Conservation (phyloP, 2,329 filamentous ascomycete species). For the Cladosporium sp. region DNA sequence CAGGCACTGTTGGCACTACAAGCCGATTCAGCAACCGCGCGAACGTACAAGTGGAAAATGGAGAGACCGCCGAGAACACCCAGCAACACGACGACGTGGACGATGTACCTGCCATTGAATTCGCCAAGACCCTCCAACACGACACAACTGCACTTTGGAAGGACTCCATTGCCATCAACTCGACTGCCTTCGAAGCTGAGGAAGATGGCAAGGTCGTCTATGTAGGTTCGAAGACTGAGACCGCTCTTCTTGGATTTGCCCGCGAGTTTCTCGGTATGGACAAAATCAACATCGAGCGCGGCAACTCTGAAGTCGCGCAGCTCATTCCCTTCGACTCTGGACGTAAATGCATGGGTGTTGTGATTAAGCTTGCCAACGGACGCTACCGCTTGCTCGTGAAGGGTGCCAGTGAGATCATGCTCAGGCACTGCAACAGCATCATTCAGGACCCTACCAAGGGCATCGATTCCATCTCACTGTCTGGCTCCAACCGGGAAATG, state of each 20-base stretch:
- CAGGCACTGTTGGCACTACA: conserved; percentile 64
- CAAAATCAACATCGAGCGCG: conserved; percentile 60
- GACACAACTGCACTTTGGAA: conserved; percentile 59
- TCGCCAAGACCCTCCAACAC: conserved; percentile 53
- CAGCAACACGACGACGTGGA: conserved; percentile 41
- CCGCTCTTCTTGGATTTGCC: conserved; percentile 70
- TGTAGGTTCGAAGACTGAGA: conserved; percentile 77
- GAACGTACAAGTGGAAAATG: conserved; percentile 29
- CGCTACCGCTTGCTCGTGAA: conserved; percentile 59
- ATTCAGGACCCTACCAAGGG: conserved; percentile 62
- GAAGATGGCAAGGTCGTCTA: conserved; percentile 61
- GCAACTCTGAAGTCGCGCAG: conserved; percentile 60
- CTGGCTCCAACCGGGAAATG: conserved; percentile 56
- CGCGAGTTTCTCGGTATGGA: conserved; percentile 66
- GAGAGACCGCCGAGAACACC: conserved; percentile 26
- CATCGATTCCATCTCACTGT: conserved; percentile 54
- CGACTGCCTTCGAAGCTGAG: conserved; percentile 68
- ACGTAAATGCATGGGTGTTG: conserved; percentile 69
- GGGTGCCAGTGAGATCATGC: conserved; percentile 54
- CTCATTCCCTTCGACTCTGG: conserved; percentile 63
- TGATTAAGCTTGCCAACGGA: conserved; percentile 55
- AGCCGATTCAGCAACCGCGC: conserved; percentile 55
- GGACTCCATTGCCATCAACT: conserved; percentile 68
- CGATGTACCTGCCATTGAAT: conserved; percentile 55
- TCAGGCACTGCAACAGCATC: conserved; percentile 51